A percentile compares a stretch with the other conserved stretches of the same genome.
Conservation (phyloP, 2,329 filamentous ascomycete genomes). For the Fusarium torulosum region DNA sequence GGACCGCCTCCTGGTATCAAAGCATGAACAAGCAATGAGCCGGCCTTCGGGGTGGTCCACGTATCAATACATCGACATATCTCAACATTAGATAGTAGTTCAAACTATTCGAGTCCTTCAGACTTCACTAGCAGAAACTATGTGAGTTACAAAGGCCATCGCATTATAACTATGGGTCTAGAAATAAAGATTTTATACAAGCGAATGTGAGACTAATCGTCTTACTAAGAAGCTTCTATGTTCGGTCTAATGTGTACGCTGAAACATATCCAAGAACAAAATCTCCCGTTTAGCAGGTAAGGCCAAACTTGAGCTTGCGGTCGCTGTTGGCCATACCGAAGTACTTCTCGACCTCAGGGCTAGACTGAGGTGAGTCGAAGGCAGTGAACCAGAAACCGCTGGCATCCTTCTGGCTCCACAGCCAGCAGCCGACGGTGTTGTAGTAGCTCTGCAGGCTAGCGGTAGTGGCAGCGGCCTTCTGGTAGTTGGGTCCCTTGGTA, state of each 20-base stretch:
- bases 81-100: no score
- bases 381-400: conserved; percentile 47
- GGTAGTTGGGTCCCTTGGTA: conserved; percentile 36
- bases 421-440: conserved; percentile 41
- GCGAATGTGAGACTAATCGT: conserved; percentile 1
- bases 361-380: conserved; percentile 35
- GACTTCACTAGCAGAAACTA: neutral
- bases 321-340: conserved; percentile 41
- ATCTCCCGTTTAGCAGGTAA: conserved; percentile 32
- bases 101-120: neutral
- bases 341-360: conserved; percentile 44
- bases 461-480: conserved; percentile 33
- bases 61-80: no score
- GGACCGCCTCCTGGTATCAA: conserved; percentile 24
- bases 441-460: conserved; percentile 39
- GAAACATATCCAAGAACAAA: neutral
- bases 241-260: neutral
- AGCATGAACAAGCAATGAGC: neutral
- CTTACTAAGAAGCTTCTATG: neutral
- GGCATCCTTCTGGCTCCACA: conserved; percentile 35
- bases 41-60: no score
- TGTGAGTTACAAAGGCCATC: neutral
- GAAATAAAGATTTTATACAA: conserved; percentile 4
- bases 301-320: conserved; percentile 44
- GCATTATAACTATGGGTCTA: conserved; percentile 4